phyloP scores from a whole-genome alignment of 352 stramenopile genomes.

The Pythium volutum region DNA sequence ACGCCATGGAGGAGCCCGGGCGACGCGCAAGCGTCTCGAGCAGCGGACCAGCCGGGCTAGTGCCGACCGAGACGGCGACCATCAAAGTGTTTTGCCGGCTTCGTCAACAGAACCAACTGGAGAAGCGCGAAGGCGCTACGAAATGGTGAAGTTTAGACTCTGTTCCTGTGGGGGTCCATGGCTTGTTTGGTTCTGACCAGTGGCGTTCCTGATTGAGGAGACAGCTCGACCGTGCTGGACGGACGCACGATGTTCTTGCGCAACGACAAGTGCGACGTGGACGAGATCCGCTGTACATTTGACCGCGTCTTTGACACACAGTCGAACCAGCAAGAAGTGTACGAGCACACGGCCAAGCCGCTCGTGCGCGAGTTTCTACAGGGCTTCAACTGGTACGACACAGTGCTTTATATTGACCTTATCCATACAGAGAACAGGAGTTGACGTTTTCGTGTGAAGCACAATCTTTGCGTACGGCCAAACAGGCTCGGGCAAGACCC shows the following conservation, averaged over 20 bases:
- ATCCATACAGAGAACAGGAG: too few species aligned
- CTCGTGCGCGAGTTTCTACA: slow-evolving; percentile 65
- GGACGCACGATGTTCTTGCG: slow-evolving; percentile 56
- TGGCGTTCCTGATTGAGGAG: not conserved
- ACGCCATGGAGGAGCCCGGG: slow-evolving; percentile 16
- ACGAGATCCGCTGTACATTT: slow-evolving; percentile 74
- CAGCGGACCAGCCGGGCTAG: too few species aligned
- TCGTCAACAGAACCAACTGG: slow-evolving; percentile 70
- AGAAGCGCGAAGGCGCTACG: slow-evolving; percentile 55
- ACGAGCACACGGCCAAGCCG: slow-evolving; percentile 60
- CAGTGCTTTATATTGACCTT: not conserved
- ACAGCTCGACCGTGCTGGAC: slow-evolving; percentile 58
- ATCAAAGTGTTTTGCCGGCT: slow-evolving; percentile 82
- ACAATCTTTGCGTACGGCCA: slow-evolving; percentile 60
- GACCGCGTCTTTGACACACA: slow-evolving; percentile 63
- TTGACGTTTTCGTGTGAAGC: slow-evolving; percentile 19
- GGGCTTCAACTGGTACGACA: slow-evolving; percentile 81
- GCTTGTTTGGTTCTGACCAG: not conserved
- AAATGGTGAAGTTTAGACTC: slow-evolving; percentile 42
- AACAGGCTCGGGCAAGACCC: slow-evolving; percentile 54
- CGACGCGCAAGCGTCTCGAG: slow-evolving; percentile 12
- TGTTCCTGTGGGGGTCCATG: not conserved
- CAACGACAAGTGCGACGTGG: slow-evolving; percentile 66
- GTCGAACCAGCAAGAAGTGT: slow-evolving; percentile 65
- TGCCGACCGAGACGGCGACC: slow-evolving; percentile 24